Base-by-base conservation (phyloP, 176 grass and related monocot genomes). In the Bonia amplexicaulis region DNA sequence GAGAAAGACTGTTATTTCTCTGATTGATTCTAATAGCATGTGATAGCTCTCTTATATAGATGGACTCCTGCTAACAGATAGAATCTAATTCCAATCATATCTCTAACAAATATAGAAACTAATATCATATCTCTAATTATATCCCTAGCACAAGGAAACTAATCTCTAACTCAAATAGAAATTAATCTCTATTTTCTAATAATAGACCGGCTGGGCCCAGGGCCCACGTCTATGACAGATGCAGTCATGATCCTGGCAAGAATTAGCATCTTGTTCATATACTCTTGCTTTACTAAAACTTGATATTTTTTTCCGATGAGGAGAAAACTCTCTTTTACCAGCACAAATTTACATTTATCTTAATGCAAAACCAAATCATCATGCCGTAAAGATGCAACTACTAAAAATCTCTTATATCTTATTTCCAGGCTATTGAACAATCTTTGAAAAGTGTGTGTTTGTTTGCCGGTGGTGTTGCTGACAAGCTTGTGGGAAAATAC, bases 401-500 rank as follows among this genome's bases (percentile, higher is more conserved):
- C 9, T 29, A 16, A 41, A 73, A 73, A 58, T 3, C 45, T 2
- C 37, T 5, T 60, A 60, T 79, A 79, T 64, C 25, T 70, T 65
- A 33, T 48, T 67, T 90, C 40, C 79, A 97, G 94, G 94, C 94
- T n/a, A 84, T 92, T 12, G 77, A 92, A 68, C 80, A 97, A 47
- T 97, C 92, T 25, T 69, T 97, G 71, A 90, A 86, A 78, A 92
- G 81, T 74, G 92, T 97, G 8, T 70, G 84, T 63, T 54, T 97
- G 41, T 85, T 88, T 80, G 81, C 76, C 37, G 86, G 72, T n/a
- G 94, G 88, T 29, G 73, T 94, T 79, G 69, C 82, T 41, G 92
- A 97, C 72, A 97, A 94, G 81, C 90, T 67, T 66, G 88, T 87
- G 45, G 80, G 48, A 7, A 90, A 90, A 85, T 97, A 97, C 66